Conservation (phyloP, 2,329 filamentous ascomycete species). For the Fusarium sp. region DNA sequence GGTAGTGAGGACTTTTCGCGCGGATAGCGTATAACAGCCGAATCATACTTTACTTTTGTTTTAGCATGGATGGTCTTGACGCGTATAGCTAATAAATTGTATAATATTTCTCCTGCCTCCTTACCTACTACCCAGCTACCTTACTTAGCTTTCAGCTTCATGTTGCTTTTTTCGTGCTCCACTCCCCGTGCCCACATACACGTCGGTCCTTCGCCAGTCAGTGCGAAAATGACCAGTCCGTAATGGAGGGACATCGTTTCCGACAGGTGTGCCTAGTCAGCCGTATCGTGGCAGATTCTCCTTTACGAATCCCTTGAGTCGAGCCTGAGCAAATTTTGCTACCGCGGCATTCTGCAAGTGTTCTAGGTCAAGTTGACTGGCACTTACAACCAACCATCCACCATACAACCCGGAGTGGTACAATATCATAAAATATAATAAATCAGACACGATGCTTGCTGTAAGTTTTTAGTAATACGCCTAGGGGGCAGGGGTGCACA, state of each 20-base stretch:
- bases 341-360: slow-evolving; percentile 34
- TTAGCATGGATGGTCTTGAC: not conserved
- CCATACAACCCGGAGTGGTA: not conserved
- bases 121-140: not conserved
- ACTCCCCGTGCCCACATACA: not conserved
- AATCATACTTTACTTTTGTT: slow-evolving; percentile 24
- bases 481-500: not conserved
- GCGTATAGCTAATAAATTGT: not conserved
- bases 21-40: slow-evolving; percentile 11
- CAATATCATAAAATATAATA: not conserved
- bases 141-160: not conserved
- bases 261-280: slow-evolving; percentile 3
- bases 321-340: not conserved
- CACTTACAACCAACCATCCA: not conserved
- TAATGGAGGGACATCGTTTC: not conserved
- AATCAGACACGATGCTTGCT: not conserved
- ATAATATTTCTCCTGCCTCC: not conserved
- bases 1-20: not conserved
- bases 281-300: not conserved
- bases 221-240: not conserved
- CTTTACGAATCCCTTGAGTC: not conserved
- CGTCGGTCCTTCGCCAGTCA: not conserved
- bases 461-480: not conserved
- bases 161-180: slow-evolving; percentile 23
- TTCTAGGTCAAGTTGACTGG: slow-evolving; percentile 24